Evolutionary conservation across 2,329 filamentous ascomycete genomes (phyloP).

Genomic region (Paramyrothecium sp.): DNA sequence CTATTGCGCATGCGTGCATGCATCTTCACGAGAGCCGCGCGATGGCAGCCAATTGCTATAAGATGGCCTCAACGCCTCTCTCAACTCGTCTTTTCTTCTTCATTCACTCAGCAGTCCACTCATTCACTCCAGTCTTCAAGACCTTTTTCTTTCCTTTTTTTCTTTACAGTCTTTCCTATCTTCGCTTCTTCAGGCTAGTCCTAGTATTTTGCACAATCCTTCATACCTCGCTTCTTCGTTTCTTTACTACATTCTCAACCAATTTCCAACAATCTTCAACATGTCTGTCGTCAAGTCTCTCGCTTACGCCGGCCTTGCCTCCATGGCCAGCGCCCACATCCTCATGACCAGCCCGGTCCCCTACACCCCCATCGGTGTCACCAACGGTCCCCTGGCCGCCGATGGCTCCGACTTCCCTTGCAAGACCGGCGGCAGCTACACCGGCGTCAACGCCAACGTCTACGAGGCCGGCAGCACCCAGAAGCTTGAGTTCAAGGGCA

Average conservation of each 20-base stretch:
- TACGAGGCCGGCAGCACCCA: conserved; percentile 55
- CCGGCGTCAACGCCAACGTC: conserved; percentile 35
- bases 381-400: conserved; percentile 43
- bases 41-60: background rate
- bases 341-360: background rate
- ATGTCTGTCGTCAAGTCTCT: background rate
- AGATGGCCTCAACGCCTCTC: background rate
- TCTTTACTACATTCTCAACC: background rate
- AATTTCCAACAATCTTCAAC: background rate
- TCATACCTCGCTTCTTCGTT: background rate
- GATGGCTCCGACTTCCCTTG: conserved; percentile 69
- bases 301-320: background rate
- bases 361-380: background rate
- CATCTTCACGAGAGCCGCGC: too few relatives aligned
- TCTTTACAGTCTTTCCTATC: background rate
- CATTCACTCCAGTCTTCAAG: background rate
- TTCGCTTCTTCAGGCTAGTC: background rate
- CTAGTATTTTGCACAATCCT: background rate
- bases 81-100: background rate
- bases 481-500: conserved; percentile 50
- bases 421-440: conserved; percentile 50
- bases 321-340: background rate
- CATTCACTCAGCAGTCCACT: background rate
- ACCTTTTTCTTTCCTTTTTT: background rate
- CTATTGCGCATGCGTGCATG: too few relatives aligned